phyloP scores from a whole-genome alignment of 768 basidiomycete species.

The Serendipita sp. region DNA sequence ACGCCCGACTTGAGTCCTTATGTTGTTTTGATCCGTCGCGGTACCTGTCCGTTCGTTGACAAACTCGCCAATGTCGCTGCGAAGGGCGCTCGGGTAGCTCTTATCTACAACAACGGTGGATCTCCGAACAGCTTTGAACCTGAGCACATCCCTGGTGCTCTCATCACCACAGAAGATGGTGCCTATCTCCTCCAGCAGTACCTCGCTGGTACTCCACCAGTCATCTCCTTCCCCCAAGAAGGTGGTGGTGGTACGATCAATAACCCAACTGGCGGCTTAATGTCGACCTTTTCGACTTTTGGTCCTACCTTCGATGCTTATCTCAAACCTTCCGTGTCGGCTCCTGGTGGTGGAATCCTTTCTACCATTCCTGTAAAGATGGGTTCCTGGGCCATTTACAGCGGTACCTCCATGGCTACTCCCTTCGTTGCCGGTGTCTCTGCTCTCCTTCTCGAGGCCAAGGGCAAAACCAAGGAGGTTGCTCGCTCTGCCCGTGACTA shows the following conservation, averaged over 20 bases:
- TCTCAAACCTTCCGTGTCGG: conserved; percentile 14
- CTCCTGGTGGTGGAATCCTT: conserved; percentile 14
- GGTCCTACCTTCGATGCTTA: conserved; percentile 23
- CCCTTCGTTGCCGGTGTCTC: conserved; percentile 13
- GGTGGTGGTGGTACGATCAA: conserved; percentile 12
- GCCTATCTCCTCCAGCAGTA: conserved; percentile 10
- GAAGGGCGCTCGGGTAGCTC: conserved; percentile 12
- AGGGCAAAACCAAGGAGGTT: conserved; percentile 7
- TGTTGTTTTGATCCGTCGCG: conserved; percentile 22
- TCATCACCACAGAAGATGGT: conserved; percentile 11
- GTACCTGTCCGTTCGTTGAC: conserved; percentile 19
- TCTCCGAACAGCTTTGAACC: neutral
- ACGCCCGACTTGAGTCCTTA: conserved; percentile 19
- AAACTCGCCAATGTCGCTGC: conserved; percentile 17
- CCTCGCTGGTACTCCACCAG: conserved; percentile 4
- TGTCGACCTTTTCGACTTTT: conserved; percentile 17
- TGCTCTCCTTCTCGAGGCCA: conserved; percentile 13
- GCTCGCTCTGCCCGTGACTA: conserved; percentile 5
- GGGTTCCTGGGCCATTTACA: conserved; percentile 7
- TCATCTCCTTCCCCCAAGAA: conserved; percentile 9
- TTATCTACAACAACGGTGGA: conserved; percentile 12
- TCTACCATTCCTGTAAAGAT: conserved; percentile 11
- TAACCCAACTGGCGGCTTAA: conserved; percentile 19
- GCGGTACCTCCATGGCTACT: conserved; percentile 14
- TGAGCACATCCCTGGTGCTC: conserved; percentile 6